Percentiles rank a stretch among this genome's conserved stretches.
These are phyloP conservation scores for Mycena galopus DNA, from an alignment of 768 basidiomycete species.

Conservation along the genomic window DNA sequence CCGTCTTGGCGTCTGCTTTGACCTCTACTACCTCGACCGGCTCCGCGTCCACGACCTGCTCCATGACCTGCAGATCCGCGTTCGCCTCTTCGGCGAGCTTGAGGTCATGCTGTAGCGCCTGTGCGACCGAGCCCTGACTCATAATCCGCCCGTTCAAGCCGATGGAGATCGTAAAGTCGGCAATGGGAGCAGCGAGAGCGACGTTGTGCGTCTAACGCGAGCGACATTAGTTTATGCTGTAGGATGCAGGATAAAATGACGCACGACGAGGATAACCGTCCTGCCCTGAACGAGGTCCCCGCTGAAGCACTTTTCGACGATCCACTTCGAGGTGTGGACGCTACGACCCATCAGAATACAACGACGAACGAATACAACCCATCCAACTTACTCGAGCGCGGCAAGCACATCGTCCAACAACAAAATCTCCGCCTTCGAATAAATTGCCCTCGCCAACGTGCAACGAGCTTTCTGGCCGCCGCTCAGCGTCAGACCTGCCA, in stretches of 20 bases:
- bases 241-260: background rate
- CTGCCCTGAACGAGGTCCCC: slow-evolving; percentile 56
- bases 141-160: slow-evolving; percentile 57
- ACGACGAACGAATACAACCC: slow-evolving; percentile 53
- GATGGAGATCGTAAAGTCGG: slow-evolving; percentile 61
- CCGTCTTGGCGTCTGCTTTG: too few relatives aligned
- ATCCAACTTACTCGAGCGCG: slow-evolving; percentile 45
- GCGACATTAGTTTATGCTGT: background rate
- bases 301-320: slow-evolving; percentile 63
- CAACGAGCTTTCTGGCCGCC: slow-evolving; percentile 62
- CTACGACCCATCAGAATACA: slow-evolving; percentile 13
- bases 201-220: slow-evolving; percentile 59
- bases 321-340: slow-evolving; percentile 65
- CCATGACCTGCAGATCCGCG: slow-evolving; percentile 53
- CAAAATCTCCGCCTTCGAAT: slow-evolving; percentile 57
- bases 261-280: slow-evolving; percentile 57
- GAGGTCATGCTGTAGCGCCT: slow-evolving; percentile 54
- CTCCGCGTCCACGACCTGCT: slow-evolving; percentile 30
- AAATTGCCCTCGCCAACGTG: slow-evolving; percentile 60
- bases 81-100: slow-evolving; percentile 59
- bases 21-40: slow-evolving; percentile 1
- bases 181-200: slow-evolving; percentile 56
- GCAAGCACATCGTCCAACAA: slow-evolving; percentile 64
- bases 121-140: slow-evolving; percentile 57
- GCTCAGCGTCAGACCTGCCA: slow-evolving; percentile 53